Conservation (phyloP, 768 basidiomycete genomes). For the Postia placenta region DNA sequence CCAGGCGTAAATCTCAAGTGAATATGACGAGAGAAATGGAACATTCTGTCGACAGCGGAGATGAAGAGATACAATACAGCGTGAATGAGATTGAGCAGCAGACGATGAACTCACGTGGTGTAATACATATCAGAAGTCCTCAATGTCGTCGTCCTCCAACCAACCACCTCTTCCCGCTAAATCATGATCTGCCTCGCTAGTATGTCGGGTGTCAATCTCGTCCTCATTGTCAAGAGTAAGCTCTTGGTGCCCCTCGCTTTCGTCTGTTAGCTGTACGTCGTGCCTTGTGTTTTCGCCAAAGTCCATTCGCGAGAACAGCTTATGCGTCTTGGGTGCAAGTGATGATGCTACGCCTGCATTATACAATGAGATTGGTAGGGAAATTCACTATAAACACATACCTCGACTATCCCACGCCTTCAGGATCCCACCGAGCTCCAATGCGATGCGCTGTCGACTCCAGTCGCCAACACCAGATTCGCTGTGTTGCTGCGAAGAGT, state of each 20-base stretch:
- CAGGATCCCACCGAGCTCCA: slow-evolving; percentile 55
- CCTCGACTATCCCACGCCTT: slow-evolving; percentile 44
- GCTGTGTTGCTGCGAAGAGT: background rate
- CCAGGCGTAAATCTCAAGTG: too few species aligned
- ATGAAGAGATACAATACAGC: too few species aligned
- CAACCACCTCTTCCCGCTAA: slow-evolving; percentile 22
- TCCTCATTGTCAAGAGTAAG: slow-evolving; percentile 20
- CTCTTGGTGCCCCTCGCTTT: slow-evolving; percentile 11
- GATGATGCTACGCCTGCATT: too few species aligned
- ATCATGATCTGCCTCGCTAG: slow-evolving; percentile 26
- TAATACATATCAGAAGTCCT: slow-evolving; percentile 26
- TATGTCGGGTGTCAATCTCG: slow-evolving; percentile 26
- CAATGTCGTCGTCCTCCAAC: slow-evolving; percentile 30
- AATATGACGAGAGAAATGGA: too few species aligned
- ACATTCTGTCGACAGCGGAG: too few species aligned
- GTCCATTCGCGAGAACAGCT: slow-evolving; percentile 45
- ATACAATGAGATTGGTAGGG: too few species aligned
- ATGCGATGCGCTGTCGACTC: slow-evolving; percentile 43
- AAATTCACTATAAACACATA: too few species aligned
- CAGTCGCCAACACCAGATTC: slow-evolving; percentile 33
- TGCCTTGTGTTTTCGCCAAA: slow-evolving; percentile 26
- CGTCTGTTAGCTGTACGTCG: slow-evolving; percentile 19
- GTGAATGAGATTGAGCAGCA: too few species aligned
- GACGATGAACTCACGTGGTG: too few species aligned
- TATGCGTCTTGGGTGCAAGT: slow-evolving; percentile 36